Base-by-base conservation (phyloP, 2,329 filamentous ascomycete species). In the Fusarium equiseti region DNA sequence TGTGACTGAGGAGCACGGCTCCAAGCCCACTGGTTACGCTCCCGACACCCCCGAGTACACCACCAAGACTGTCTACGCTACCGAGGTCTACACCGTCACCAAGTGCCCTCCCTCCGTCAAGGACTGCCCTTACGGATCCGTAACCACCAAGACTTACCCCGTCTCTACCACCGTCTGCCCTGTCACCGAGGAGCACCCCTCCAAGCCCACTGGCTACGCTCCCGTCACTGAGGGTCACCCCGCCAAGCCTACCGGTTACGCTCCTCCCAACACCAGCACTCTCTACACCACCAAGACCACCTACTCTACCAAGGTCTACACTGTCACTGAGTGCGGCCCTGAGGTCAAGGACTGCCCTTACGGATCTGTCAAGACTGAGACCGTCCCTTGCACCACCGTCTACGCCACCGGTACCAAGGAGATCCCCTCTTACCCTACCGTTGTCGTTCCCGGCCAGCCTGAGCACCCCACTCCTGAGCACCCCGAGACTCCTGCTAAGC, bases 291-390 rank as follows among this genome's bases (percentile, higher is more conserved):
- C 79, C 42, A 76, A 76, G 71, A 77, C 73, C 32, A 63, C 73
- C 20, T 78, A 75, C 71, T 74, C 72, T 50, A 81, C 79, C 35
- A 75, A 75, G 71, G 76, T 73, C 38, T 78, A 76, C 72, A 79
- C 78, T 48, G 71, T 81, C 59, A 77, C 77, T 18, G 61, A 75
- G 58, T 81, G 79, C 59, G 64, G 76, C 45, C 73, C 77, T 35
- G 71, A 62, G 18, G 73, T 75, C 12, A 67, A 76, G 32, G 68
- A 77, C 75, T 81, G 79, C 76, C 76, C 76, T 38, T 67, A 75
- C 50, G 78, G 78, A 57, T 70, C 67, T 29, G 70, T 77, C 45
- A 79, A 75, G 59, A 80, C 76, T 9, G 63, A 66, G 63, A 66
- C 63, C 8, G 35, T 53, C 11, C 46, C 63, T 42, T 56, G 59